Conservation (phyloP, 148 eudicot species). For the Rhododendron vialii region DNA sequence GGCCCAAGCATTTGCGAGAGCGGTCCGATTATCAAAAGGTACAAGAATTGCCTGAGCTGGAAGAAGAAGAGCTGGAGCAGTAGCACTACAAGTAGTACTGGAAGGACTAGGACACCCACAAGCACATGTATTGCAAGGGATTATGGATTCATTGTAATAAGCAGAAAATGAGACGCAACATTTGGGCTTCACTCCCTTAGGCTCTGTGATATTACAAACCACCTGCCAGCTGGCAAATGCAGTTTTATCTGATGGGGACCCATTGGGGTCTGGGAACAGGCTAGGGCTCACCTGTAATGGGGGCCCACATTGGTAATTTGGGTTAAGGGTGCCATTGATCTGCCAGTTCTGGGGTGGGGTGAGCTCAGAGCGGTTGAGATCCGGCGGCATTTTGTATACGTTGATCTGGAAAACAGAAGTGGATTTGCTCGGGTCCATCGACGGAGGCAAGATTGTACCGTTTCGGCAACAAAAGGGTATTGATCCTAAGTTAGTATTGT, state of each 20-base stretch:
- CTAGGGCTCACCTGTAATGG: slow-evolving; percentile 28
- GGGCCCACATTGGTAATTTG: slow-evolving; percentile 26
- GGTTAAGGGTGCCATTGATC: slow-evolving; percentile 35
- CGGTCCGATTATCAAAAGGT: slow-evolving; percentile 80
- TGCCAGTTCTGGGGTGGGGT: slow-evolving; percentile 35
- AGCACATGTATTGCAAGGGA: slow-evolving; percentile 64
- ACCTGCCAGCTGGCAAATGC: slow-evolving; percentile 59
- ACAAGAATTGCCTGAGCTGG: slow-evolving; percentile 83
- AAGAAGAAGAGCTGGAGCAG: slow-evolving; percentile 70
- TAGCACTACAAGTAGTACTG: slow-evolving; percentile 41
- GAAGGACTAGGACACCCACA: slow-evolving; percentile 50
- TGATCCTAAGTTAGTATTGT: slow-evolving; percentile 46
- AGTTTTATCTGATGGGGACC: slow-evolving; percentile 26
- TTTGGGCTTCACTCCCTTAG: slow-evolving; percentile 25
- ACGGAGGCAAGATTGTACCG: slow-evolving; percentile 63
- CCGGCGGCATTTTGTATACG: slow-evolving; percentile 31
- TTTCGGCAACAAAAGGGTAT: slow-evolving; percentile 66
- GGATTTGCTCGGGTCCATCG: slow-evolving; percentile 64
- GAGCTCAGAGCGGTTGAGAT: slow-evolving; percentile 30
- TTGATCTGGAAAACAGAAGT: slow-evolving; percentile 41
- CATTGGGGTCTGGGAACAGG: slow-evolving; percentile 21
- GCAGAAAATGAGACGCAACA: slow-evolving; percentile 62
- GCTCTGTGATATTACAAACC: slow-evolving; percentile 45
- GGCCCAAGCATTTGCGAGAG: slow-evolving; percentile 68
- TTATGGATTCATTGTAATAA: slow-evolving; percentile 39